Conservation (phyloP, 148 eudicot species). For the Camellia lanceoleosa region DNA sequence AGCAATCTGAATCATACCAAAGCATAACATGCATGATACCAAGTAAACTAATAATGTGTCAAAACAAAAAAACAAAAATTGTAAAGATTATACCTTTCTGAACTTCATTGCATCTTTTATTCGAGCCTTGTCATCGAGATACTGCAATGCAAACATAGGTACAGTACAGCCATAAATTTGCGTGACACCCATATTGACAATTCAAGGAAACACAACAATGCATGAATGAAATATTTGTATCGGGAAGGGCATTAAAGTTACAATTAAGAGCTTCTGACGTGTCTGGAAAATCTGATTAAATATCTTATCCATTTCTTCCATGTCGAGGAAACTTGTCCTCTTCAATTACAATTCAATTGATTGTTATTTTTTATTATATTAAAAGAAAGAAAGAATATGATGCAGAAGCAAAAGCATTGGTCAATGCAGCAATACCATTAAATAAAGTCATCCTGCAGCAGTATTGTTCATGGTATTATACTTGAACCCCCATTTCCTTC, state of each 20-base stretch:
- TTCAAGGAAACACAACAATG: background rate
- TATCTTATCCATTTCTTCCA: background rate
- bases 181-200: constrained; percentile 1
- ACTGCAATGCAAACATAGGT: constrained; percentile 47
- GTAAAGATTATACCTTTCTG: constrained; percentile 50
- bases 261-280: background rate
- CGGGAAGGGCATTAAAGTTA: background rate
- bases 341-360: constrained; percentile 1
- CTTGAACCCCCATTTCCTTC: background rate
- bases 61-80: background rate
- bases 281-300: background rate
- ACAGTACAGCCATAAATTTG: background rate
- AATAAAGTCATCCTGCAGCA: background rate
- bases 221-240: background rate
- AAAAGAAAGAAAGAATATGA: background rate
- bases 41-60: background rate
- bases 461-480: background rate
- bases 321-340: background rate
- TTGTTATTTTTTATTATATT: background rate
- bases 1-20: constrained; percentile 42
- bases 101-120: constrained; percentile 79
- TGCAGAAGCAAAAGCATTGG: background rate
- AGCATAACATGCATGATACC: background rate
- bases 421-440: background rate
- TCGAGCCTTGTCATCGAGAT: constrained; percentile 56